phyloP scores from a whole-genome alignment of 345 rosid genomes.

The Moricandia moricandioides region DNA sequence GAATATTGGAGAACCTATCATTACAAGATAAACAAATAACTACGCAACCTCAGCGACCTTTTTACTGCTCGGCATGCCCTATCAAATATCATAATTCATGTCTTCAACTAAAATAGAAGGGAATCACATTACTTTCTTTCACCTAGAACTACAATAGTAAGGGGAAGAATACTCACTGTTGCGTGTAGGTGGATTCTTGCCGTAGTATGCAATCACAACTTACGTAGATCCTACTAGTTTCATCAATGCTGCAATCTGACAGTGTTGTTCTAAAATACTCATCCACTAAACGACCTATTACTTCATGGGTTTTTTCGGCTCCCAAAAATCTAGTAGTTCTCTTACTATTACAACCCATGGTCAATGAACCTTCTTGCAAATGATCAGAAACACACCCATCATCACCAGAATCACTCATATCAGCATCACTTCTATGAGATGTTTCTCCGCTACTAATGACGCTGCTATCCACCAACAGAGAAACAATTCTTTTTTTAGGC shows the following conservation, averaged over 20 bases:
- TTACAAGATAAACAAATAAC: neutral
- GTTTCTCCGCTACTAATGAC: slow-evolving; percentile 32
- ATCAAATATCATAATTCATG: slow-evolving; percentile 3
- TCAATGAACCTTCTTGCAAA: slow-evolving; percentile 29
- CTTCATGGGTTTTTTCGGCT: slow-evolving; percentile 34
- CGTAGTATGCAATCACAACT: slow-evolving; percentile 67
- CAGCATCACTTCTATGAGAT: slow-evolving; percentile 40
- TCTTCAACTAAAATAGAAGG: slow-evolving; percentile 10
- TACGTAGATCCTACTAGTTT: slow-evolving; percentile 56
- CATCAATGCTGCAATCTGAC: slow-evolving; percentile 58
- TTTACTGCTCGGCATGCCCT: neutral
- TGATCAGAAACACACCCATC: slow-evolving; percentile 23
- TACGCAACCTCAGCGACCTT: neutral
- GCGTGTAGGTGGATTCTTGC: slow-evolving; percentile 53
- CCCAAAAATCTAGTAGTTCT: slow-evolving; percentile 29
- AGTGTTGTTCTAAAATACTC: slow-evolving; percentile 52
- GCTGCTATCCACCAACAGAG: slow-evolving; percentile 47
- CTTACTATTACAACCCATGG: slow-evolving; percentile 7
- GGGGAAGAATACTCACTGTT: slow-evolving; percentile 47
- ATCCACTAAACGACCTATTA: slow-evolving; percentile 54
- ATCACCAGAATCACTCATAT: slow-evolving; percentile 34
- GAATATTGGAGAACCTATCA: slow-evolving; percentile 13
- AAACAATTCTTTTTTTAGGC: slow-evolving; percentile 54
- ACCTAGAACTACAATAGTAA: slow-evolving; percentile 10
- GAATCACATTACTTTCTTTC: slow-evolving; percentile 9